phyloP scores from a whole-genome alignment of 116 monocot genomes.

The Dioscorea cayenensis region DNA sequence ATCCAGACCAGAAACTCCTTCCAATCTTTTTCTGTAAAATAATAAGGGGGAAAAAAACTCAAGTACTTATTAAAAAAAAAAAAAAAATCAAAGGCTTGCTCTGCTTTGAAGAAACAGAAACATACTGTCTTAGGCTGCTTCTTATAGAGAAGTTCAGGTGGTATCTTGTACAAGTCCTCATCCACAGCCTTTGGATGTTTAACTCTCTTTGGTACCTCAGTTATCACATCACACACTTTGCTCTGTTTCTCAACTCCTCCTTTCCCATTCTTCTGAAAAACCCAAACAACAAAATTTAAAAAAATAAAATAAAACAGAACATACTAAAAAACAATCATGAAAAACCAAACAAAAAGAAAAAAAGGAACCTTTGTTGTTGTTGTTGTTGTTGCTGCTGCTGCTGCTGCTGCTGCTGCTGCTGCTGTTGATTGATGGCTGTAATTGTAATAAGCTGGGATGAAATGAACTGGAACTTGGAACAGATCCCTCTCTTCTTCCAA shows the following conservation, averaged over 20 bases:
- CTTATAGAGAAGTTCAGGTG: slow-evolving; percentile 27
- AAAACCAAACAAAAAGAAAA: neutral
- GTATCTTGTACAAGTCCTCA: slow-evolving; percentile 37
- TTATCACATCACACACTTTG: neutral
- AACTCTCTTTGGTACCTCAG: neutral
- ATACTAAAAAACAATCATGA: neutral
- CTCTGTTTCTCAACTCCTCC: slow-evolving; percentile 5
- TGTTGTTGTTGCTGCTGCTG: neutral
- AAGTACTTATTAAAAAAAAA: neutral
- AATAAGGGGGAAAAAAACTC: neutral
- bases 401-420: neutral
- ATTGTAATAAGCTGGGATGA: neutral
- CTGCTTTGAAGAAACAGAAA: neutral
- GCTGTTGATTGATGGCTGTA: neutral
- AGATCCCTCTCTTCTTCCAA: neutral
- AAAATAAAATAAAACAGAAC: neutral
- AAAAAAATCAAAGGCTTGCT: neutral
- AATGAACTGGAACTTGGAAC: neutral
- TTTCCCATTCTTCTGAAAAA: neutral
- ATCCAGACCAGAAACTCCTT: slow-evolving; percentile 26
- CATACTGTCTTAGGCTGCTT: slow-evolving; percentile 24
- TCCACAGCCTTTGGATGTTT: slow-evolving; percentile 21
- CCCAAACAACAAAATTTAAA: neutral
- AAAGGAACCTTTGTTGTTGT: neutral
- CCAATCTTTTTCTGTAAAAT: slow-evolving; percentile 17